Evolutionary conservation across 164 flowering plant genomes (phyloP), one percentile per base, ranked within the genome.

Genomic region (Aristolochia contorta): DNA sequence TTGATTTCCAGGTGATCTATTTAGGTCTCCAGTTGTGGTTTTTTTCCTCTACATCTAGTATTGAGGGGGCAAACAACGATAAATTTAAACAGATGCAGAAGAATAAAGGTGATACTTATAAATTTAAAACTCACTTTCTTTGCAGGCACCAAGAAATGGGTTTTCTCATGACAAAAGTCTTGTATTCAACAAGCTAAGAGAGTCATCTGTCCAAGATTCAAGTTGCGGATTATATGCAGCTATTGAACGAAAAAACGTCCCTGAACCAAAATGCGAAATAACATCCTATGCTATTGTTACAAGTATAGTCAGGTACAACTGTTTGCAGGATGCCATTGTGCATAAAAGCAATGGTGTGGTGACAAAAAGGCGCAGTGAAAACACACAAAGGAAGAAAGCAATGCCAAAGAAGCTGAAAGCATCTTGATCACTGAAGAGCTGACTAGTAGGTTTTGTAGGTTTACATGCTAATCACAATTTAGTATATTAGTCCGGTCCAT

Each of bases 1-100:
- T 91, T 64, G 74, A 84, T 72, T 86, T 84, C 56, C 66, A 81
- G 94, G 98, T 91, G 73, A 81, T 78, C 51, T 50, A 9, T 60
- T 33, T 41, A 58, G 22, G 53, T 65, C 27, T 55, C n/a, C 15
- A 16, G 7, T 56, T 30, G 4, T 19, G 33, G 12, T 24, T 25
- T 56, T 2, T 55, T 16, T 14, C 19, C 15, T 56, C 19, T 14
- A 2, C 0, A 14, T 12, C 16, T 14, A 15, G n/a, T 12, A 0
- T 0, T n/a, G 32, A 56, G 43, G 7, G 3, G 43, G 43, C 43
- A 8, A 37, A 37, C 43, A 30, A 56, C 13, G 5, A n/a, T 19
- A 30, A 12, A 2, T 56, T 30, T 5, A 27, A 49, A 46, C 23
- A 8, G n/a, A 47, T 25, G 14, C 49, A 0, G 25, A 54, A 4